phyloP scores from a whole-genome alignment of 2,329 filamentous ascomycete genomes.

The Penicillium sp. region DNA sequence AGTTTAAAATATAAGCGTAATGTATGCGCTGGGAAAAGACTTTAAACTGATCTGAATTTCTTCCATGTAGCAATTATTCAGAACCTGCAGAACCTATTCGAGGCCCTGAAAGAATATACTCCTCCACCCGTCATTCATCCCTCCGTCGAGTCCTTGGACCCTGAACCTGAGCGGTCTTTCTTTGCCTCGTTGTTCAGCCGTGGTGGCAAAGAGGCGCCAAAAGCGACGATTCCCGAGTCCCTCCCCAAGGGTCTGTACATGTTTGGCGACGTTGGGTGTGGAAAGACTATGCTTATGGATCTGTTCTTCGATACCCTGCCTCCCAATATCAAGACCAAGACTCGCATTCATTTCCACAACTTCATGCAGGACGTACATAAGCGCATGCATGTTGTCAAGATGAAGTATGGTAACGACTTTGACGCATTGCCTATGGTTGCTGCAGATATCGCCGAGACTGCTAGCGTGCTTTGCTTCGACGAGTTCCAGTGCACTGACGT shows the following conservation, averaged over 20 bases:
- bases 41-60: background rate
- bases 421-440: constrained; percentile 91
- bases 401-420: constrained; percentile 82
- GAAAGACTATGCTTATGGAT: constrained; percentile 99
- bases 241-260: constrained; percentile 90
- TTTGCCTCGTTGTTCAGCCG: constrained; percentile 50
- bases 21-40: background rate
- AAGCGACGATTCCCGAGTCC: constrained; percentile 60
- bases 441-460: constrained; percentile 84
- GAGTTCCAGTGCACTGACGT: constrained; percentile 99
- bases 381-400: constrained; percentile 84
- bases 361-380: constrained; percentile 99
- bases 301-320: constrained; percentile 94
- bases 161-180: constrained; percentile 53
- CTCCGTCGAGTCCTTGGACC: constrained; percentile 67
- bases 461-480: constrained; percentile 91
- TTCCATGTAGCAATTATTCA: constrained; percentile 72
- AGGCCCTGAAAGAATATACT: constrained; percentile 72
- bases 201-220: constrained; percentile 30
- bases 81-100: constrained; percentile 82
- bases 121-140: constrained; percentile 76
- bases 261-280: constrained; percentile 93
- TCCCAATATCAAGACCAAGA: constrained; percentile 74
- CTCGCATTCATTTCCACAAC: constrained; percentile 96
- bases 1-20: background rate